Evolutionary conservation across 129 eudicot species (phyloP).

Genomic region (Flaveria sonorensis): DNA sequence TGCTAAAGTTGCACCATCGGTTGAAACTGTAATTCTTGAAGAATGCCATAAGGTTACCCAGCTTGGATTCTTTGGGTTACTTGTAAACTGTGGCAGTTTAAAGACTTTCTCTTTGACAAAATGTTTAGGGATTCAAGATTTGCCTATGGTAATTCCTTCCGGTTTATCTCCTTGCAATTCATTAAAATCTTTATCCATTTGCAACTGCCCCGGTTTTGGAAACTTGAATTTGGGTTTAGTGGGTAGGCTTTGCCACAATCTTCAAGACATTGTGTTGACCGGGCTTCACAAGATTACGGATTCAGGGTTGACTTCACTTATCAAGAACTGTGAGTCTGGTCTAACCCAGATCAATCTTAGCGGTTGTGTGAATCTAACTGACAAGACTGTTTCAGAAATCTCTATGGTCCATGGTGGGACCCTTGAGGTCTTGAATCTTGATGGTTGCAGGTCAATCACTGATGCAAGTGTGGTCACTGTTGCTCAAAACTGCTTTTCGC

Average conservation of each 20-base stretch:
- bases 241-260: conserved; percentile 55
- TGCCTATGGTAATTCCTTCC: conserved; percentile 39
- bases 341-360: conserved; percentile 53
- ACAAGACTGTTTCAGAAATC: conserved; percentile 47
- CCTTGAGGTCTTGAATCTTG: conserved; percentile 62
- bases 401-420: conserved; percentile 60
- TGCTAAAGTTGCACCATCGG: conserved; percentile 48
- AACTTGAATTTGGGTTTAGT: conserved; percentile 53
- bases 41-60: conserved; percentile 86
- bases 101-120: conserved; percentile 61
- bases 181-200: conserved; percentile 51
- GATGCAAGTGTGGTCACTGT: conserved; percentile 59
- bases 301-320: conserved; percentile 51
- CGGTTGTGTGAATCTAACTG: conserved; percentile 59
- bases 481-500: conserved; percentile 50
- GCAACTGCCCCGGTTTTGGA: conserved; percentile 75
- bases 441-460: conserved; percentile 58
- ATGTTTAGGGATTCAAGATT: conserved; percentile 65
- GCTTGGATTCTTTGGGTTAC: conserved; percentile 58
- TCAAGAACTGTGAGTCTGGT: conserved; percentile 50
- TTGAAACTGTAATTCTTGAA: conserved; percentile 66
- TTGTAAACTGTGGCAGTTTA: conserved; percentile 49
- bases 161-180: conserved; percentile 39
- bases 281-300: conserved; percentile 64
- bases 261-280: conserved; percentile 50